These are phyloP conservation scores for Fusarium sp. DNA, from an alignment of 2,329 filamentous ascomycete species.

Conservation along the genomic window DNA sequence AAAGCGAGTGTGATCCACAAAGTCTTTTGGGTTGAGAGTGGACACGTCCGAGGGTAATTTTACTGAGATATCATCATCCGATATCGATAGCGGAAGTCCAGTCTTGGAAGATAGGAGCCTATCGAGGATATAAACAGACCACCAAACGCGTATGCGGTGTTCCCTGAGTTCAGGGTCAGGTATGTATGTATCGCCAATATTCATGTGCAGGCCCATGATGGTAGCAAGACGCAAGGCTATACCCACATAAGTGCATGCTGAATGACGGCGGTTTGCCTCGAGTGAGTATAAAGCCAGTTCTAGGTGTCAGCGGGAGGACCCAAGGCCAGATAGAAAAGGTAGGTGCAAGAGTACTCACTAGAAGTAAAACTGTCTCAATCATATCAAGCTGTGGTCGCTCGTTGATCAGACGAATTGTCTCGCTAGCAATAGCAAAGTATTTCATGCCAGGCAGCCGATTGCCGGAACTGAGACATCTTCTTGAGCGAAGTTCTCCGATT, in stretches of 20 bases:
- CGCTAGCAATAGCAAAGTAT: not conserved
- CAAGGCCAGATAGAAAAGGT: not conserved
- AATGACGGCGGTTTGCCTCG: not conserved
- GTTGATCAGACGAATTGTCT: not conserved
- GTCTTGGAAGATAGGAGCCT: not conserved
- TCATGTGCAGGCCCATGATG: not conserved
- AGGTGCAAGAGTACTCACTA: not conserved
- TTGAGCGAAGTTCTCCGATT: not conserved
- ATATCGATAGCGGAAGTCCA: not conserved
- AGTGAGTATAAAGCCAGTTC: not conserved
- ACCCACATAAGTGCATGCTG: not conserved
- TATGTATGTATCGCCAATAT: not conserved
- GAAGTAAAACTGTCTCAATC: not conserved
- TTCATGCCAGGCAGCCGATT: not conserved
- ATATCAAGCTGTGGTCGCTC: slow-evolving; percentile 3
- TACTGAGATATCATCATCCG: not conserved
- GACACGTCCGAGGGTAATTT: not conserved
- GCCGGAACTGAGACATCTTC: not conserved
- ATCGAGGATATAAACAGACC: slow-evolving; percentile 2
- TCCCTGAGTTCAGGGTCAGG: not conserved
- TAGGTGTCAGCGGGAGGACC: not conserved
- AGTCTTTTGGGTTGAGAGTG: not conserved
- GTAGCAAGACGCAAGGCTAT: not conserved
- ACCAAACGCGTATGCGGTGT: not conserved
- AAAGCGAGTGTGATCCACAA: not conserved